phyloP scores from a whole-genome alignment of 1,284 basidiomycete genomes.

The Tilletiopsis washingtonensis region DNA sequence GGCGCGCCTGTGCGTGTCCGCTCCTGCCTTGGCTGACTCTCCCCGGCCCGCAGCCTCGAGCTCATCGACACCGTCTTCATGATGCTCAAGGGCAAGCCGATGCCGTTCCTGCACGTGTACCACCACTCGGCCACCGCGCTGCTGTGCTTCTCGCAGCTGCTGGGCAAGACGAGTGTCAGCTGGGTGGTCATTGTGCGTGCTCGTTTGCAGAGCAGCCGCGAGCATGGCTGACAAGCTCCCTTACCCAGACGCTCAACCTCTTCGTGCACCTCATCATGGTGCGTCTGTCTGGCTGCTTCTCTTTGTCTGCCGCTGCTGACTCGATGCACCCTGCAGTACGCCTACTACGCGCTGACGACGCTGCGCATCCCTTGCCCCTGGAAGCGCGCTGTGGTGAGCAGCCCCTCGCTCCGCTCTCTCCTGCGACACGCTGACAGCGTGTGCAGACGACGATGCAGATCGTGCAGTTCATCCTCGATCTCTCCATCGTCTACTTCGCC shows the following conservation, averaged over 20 bases:
- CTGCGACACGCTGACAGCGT: too few relatives aligned
- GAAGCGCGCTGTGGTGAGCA: constrained; percentile 97
- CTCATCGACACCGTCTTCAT: constrained; percentile 10
- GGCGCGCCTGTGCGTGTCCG: too few relatives aligned
- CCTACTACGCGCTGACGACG: constrained; percentile 41
- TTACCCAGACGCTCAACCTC: constrained; percentile 61
- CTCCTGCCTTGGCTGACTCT: too few relatives aligned
- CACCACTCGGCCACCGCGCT: constrained; percentile 15
- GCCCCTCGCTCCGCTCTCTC: too few relatives aligned
- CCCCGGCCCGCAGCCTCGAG: too few relatives aligned
- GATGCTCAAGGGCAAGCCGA: constrained; percentile 13
- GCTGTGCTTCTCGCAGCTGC: constrained; percentile 11
- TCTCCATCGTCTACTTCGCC: constrained; percentile 23
- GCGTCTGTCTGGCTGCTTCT: neutral
- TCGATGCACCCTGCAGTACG: constrained; percentile 12
- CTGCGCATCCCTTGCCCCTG: constrained; percentile 52
- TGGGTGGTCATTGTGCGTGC: constrained; percentile 12
- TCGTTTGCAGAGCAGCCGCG: neutral
- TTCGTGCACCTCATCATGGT: constrained; percentile 90
- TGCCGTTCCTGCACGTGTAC: constrained; percentile 15
- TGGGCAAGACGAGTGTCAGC: constrained; percentile 8
- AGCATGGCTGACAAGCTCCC: neutral
- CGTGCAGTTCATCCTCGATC: constrained; percentile 38
- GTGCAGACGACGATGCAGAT: constrained; percentile 95
- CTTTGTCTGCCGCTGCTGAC: too few relatives aligned